Percentiles rank a stretch among this genome's conserved stretches.
Evolutionary conservation across 352 stramenopile genomes (phyloP).

Genomic region (Phytophthora lateralis): DNA sequence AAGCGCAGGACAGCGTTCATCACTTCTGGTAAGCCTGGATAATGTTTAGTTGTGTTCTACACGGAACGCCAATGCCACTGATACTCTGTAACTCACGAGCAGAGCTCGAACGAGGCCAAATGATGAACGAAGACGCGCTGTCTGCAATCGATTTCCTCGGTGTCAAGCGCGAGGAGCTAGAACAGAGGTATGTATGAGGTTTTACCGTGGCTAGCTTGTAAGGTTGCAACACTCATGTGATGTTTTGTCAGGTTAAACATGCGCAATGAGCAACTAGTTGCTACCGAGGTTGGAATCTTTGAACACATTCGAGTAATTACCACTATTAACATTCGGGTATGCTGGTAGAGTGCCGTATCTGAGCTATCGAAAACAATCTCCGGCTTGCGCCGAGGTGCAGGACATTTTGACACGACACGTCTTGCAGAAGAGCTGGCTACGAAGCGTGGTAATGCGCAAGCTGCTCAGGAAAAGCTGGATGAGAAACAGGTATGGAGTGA

Average conservation of each 20-base stretch:
- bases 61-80: background rate
- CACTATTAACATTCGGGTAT: conserved; percentile 17
- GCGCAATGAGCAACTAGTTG: conserved; percentile 36
- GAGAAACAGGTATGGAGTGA: conserved; percentile 34
- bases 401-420: conserved; percentile 14
- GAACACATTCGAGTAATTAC: background rate
- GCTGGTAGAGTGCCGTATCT: conserved; percentile 33
- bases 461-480: conserved; percentile 27
- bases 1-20: conserved; percentile 45
- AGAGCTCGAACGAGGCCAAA: conserved; percentile 55
- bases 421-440: conserved; percentile 27
- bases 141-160: conserved; percentile 37
- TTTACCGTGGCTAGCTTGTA: background rate
- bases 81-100: conserved; percentile 6
- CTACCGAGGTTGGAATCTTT: conserved; percentile 31
- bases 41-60: background rate
- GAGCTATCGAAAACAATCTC: conserved; percentile 36
- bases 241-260: conserved; percentile 28
- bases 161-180: conserved; percentile 35
- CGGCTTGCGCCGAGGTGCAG: conserved; percentile 11
- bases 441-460: conserved; percentile 19
- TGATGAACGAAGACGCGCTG: conserved; percentile 53
- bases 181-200: conserved; percentile 30
- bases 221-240: background rate
- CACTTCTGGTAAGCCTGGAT: conserved; percentile 30